Conservation (phyloP, 805 yeast species). For the Sungouiozyma intestinalis region DNA sequence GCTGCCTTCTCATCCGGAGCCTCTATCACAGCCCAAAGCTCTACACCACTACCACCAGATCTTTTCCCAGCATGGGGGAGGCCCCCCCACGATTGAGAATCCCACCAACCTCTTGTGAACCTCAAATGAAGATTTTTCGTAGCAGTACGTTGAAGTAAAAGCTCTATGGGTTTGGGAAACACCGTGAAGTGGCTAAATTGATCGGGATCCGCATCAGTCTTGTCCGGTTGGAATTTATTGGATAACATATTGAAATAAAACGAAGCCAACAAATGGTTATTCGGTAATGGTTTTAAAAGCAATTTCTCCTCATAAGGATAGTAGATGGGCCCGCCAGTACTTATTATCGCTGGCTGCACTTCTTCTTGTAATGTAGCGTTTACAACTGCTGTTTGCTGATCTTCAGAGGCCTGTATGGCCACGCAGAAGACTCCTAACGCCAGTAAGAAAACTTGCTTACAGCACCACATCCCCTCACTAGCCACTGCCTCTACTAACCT, state of each 20-base stretch:
- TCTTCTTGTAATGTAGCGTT: too few species aligned
- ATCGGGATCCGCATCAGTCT: constrained; percentile 13
- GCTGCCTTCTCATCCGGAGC: constrained; percentile 48
- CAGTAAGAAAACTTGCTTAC: too few species aligned
- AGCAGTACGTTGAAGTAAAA: constrained; percentile 54
- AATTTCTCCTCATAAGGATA: constrained; percentile 54
- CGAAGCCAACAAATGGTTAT: constrained; percentile 56
- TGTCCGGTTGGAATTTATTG: constrained; percentile 28
- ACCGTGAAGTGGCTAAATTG: constrained; percentile 43
- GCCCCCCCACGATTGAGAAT: constrained; percentile 75
- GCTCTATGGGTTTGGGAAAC: constrained; percentile 77
- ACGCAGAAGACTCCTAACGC: too few species aligned
- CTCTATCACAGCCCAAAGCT: constrained; percentile 78
- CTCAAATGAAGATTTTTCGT: constrained; percentile 73
- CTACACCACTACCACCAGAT: constrained; percentile 94
- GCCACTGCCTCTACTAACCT: too few species aligned
- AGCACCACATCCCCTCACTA: too few species aligned
- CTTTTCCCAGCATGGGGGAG: constrained; percentile 60
- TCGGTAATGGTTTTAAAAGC: constrained; percentile 58
- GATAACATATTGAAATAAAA: constrained; percentile 62
- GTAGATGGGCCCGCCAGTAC: constrained; percentile 10
- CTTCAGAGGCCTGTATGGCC: too few species aligned
- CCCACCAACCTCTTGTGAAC: constrained; percentile 95
- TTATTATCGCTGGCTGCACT: too few species aligned
- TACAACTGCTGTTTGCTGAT: too few species aligned